These are phyloP conservation scores for Waltergamsia citrina DNA, from an alignment of 2,329 filamentous ascomycete genomes.

Conservation along the genomic window DNA sequence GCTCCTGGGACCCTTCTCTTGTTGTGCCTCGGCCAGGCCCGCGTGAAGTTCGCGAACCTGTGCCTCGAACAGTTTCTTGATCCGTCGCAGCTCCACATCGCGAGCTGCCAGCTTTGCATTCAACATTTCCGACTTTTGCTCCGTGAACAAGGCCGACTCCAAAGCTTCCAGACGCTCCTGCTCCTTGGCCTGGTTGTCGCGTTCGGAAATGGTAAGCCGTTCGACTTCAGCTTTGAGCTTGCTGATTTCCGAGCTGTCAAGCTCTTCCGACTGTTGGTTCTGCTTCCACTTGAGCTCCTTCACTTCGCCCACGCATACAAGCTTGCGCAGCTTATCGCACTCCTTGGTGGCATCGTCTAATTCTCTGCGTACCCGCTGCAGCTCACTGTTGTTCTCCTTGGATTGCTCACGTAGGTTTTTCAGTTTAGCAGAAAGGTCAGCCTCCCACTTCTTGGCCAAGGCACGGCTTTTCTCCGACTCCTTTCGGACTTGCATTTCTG, in stretches of 20 bases:
- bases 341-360: constrained; percentile 50
- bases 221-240: constrained; percentile 49
- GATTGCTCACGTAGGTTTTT: constrained; percentile 59
- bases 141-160: constrained; percentile 47
- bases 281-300: constrained; percentile 56
- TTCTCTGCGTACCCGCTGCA: constrained; percentile 46
- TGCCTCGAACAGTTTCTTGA: constrained; percentile 31
- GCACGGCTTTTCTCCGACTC: constrained; percentile 64
- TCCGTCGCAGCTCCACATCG: constrained; percentile 35
- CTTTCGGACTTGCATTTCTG: constrained; percentile 59
- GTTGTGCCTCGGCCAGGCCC: constrained; percentile 28
- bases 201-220: constrained; percentile 49
- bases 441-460: constrained; percentile 71
- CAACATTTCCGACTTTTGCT: constrained; percentile 49
- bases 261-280: constrained; percentile 52
- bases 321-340: constrained; percentile 51
- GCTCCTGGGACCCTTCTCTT: constrained; percentile 13
- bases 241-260: constrained; percentile 50
- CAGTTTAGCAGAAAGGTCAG: constrained; percentile 58
- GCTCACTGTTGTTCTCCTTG: constrained; percentile 51
- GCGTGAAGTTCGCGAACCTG: constrained; percentile 38
- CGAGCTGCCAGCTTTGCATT: constrained; percentile 45
- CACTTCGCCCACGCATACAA: constrained; percentile 61
- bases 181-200: constrained; percentile 55
- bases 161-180: constrained; percentile 46